phyloP scores from a whole-genome alignment of 2,329 filamentous ascomycete species.

The Septoria petroselini region DNA sequence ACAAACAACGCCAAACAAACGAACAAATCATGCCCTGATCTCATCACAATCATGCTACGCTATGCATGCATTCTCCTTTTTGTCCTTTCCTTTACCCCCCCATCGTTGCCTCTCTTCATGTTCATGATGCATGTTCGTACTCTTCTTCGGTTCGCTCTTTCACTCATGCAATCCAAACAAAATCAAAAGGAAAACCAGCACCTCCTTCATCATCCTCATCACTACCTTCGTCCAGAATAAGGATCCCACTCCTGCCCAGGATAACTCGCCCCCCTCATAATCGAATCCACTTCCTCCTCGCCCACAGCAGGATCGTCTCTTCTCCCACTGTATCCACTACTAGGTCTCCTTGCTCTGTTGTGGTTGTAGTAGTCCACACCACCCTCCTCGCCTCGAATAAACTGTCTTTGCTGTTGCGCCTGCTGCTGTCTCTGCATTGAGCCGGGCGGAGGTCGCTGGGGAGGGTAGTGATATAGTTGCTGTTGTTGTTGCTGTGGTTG shows the following conservation, averaged over 20 bases:
- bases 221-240: conserved; percentile 8
- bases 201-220: neutral
- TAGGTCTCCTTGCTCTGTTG: conserved; percentile 16
- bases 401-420: conserved; percentile 4
- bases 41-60: too few species aligned
- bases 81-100: too few species aligned
- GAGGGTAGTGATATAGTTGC: conserved; percentile 6
- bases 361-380: conserved; percentile 10
- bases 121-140: too few species aligned
- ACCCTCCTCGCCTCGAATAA: conserved; percentile 6
- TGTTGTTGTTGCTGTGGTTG: conserved; percentile 3
- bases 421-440: conserved; percentile 13
- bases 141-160: too few species aligned
- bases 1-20: neutral
- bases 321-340: conserved; percentile 29
- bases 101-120: too few species aligned
- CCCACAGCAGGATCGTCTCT: conserved; percentile 31
- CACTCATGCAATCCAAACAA: too few species aligned
- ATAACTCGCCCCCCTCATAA: conserved; percentile 66
- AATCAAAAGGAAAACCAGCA: too few species aligned
- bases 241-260: conserved; percentile 64
- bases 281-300: conserved; percentile 27
- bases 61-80: too few species aligned
- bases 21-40: too few species aligned
- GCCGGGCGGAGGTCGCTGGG: neutral